These are phyloP conservation scores for Antarctomyces pellizariae DNA, from an alignment of 495 filamentous ascomycete species.

Conservation along the genomic window DNA sequence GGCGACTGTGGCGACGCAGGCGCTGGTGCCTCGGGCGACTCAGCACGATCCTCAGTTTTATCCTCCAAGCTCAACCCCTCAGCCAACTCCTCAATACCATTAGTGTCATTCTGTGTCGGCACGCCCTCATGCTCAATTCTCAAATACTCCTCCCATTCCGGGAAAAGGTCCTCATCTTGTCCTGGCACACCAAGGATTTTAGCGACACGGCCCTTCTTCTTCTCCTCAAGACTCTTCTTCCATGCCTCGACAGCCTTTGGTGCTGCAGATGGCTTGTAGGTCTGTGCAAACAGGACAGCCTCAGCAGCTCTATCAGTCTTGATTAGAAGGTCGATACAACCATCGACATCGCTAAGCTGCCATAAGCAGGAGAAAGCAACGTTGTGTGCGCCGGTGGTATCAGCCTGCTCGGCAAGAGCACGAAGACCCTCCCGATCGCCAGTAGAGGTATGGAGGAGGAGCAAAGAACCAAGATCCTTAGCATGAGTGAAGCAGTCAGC, in stretches of 20 bases:
- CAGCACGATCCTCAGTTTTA: too few species aligned
- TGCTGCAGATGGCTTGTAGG: constrained; percentile 70
- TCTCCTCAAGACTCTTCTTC: constrained; percentile 60
- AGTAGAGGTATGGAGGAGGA: constrained; percentile 69
- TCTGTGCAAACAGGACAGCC: constrained; percentile 76
- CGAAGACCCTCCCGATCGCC: constrained; percentile 49
- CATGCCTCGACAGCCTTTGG: constrained; percentile 43
- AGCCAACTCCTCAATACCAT: too few species aligned
- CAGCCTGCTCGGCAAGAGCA: constrained; percentile 47
- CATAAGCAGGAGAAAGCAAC: constrained; percentile 79
- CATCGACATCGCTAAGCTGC: constrained; percentile 62
- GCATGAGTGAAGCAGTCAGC: constrained; percentile 81
- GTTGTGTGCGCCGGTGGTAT: constrained; percentile 59
- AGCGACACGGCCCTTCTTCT: constrained; percentile 61
- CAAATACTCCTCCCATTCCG: constrained; percentile 84
- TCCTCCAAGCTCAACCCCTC: too few species aligned
- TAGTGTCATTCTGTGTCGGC: too few species aligned
- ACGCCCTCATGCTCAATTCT: constrained; percentile 50
- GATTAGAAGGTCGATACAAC: constrained; percentile 57
- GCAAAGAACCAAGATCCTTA: constrained; percentile 69
- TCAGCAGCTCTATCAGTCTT: constrained; percentile 61
- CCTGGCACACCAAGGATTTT: constrained; percentile 64
- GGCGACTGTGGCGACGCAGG: too few species aligned
- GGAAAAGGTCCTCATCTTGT: constrained; percentile 81
- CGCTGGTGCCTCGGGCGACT: too few species aligned